A percentile compares a stretch with the other conserved stretches of the same genome.
phyloP scores from a whole-genome alignment of 257 asterid species.

The Salvia miltiorrhiza region DNA sequence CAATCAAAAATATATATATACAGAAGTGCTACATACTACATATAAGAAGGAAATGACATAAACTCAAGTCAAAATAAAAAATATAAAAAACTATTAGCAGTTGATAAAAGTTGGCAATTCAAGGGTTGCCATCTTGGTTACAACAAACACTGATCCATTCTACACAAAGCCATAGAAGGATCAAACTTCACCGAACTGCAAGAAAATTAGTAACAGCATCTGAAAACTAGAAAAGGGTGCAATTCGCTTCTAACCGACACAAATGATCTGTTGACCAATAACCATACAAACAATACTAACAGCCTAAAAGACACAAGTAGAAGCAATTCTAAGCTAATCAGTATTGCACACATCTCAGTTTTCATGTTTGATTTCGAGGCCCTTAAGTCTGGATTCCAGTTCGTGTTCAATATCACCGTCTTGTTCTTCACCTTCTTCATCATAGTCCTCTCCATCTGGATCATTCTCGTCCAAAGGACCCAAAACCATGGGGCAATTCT shows the following conservation, averaged over 20 bases:
- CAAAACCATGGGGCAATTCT: slow-evolving; percentile 51
- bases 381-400: slow-evolving; percentile 73
- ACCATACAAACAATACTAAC: slow-evolving; percentile 8
- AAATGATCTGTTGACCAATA: slow-evolving; percentile 8
- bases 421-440: slow-evolving; percentile 59
- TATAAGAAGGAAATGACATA: background rate
- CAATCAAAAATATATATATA: background rate
- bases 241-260: slow-evolving; percentile 16
- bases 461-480: slow-evolving; percentile 92
- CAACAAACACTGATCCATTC: background rate
- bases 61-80: background rate
- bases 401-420: slow-evolving; percentile 47
- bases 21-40: background rate
- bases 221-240: background rate
- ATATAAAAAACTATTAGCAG: background rate
- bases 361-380: slow-evolving; percentile 72
- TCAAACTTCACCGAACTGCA: slow-evolving; percentile 4
- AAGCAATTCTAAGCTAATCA: background rate
- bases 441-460: slow-evolving; percentile 90
- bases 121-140: slow-evolving; percentile 1
- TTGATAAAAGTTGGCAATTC: background rate
- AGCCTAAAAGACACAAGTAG: slow-evolving; percentile 4
- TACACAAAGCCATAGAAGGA: background rate
- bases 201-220: slow-evolving; percentile 13
- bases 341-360: slow-evolving; percentile 31